Base-by-base conservation (phyloP, 2,329 filamentous ascomycete species). In the Aspergillus fumigatus region DNA sequence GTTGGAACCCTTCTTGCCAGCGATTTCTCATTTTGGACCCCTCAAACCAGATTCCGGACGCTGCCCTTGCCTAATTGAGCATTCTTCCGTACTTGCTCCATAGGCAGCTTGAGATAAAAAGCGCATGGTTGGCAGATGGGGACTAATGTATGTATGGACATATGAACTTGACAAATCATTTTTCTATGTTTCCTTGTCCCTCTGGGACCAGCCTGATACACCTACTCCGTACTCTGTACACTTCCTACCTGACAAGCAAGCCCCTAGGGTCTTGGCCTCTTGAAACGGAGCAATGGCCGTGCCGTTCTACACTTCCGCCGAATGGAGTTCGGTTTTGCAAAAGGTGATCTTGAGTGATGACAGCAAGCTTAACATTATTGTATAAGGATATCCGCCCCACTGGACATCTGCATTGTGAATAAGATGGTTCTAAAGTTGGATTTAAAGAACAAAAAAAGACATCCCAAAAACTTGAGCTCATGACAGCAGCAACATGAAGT, bases 21-120 rank as follows among this genome's bases (percentile, higher is more conserved):
- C 32, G 55, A 38, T 50, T 50, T 54, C 58, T 52, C 56, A 56
- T 54, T 60, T 58, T 58, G 56, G 56, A 56, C 50, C 56, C 59
- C 54, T 58, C 48, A 56, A 29, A 41, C 53, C 50, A 56, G 56
- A 23, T 10, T 43, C 40, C 10, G 3, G 40, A 51, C 45, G 50
- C 35, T 29, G 19, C 47, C 32, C 52, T 53, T 8, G 11, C 45
- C 53, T 55, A 43, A 4, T 51, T 54, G 27, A 54, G 53, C 48
- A 23, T 48, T 19, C 23, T 53, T 58, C 53, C 41, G 45, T 55
- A 41, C 38, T 26, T 32, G 3, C 21, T 23, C 21, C 21, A 3
- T 23, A 43, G 49, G 43, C 14, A 3, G 32, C 21, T 48, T 26
- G 51, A 54, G 55, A 57, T 57, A 53, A 54, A 54, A 38, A 38